Base-by-base conservation (phyloP, 2,329 filamentous ascomycete species). In the Pseudomassariella vexata region DNA sequence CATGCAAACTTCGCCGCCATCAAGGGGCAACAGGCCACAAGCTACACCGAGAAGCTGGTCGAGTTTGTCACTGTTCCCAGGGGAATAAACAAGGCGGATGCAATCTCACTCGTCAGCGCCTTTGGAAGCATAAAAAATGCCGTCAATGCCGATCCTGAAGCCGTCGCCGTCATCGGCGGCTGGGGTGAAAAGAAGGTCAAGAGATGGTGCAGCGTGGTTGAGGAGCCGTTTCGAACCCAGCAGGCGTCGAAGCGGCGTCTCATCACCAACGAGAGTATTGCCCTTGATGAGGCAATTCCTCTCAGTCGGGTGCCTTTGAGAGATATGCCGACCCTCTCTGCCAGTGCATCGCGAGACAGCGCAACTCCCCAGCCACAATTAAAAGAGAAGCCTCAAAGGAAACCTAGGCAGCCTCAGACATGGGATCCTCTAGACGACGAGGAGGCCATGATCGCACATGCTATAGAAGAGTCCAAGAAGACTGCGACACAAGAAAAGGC, bases 151-250 rank as follows among this genome's bases (percentile, higher is more conserved):
- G 75, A 83, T 26, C 77, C 85, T 0, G 92, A 96, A 53, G 85
- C 94, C 57, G 73, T 98, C 21, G 77, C 79, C 10, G 65, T 85
- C 40, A 78, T 98, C n/a, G 75, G 81, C 19, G 92, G 92, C 1
- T 98, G 89, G 89, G 92, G 92, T 20, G 86, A 94, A 59, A 88
- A 86, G 63, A 98, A 98, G 60, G 87, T 95, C 15, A 82, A 84
- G 57, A 76, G 79, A 36, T 96, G 90, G 90, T 82, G 74, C 45
- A 73, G 68, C 35, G 82, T 84, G 8, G 83, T 95, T 2, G 76
- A 86, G 38, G 88, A 94, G 58, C 86, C 87, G 1, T 95, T 96
- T 48, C 67, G 86, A 36, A 77, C 82, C 5, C 77, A 79, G 47
- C 83, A 82, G 48, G 75, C 84, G 2, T 75, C 72, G n/a, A 85